Conservation (phyloP, 2,329 filamentous ascomycete genomes). For the Xylaria sp. region DNA sequence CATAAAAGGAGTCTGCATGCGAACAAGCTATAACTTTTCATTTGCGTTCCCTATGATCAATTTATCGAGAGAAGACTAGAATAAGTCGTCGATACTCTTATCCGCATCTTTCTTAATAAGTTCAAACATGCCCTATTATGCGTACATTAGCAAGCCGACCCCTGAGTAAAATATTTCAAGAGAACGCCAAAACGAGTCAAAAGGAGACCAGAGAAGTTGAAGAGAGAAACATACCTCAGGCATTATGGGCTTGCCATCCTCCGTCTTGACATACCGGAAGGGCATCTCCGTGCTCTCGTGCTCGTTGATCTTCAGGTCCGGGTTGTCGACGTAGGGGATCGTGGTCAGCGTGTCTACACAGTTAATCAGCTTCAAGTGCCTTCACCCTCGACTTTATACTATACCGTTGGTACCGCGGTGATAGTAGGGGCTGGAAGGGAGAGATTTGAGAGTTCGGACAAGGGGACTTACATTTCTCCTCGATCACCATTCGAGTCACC, state of each 20-base stretch:
- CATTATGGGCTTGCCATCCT: slow-evolving; percentile 79
- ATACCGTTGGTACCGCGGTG: too few species aligned
- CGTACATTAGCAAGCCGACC: not conserved
- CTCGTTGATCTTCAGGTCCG: slow-evolving; percentile 83
- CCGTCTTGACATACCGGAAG: slow-evolving; percentile 83
- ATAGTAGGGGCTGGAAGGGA: too few species aligned
- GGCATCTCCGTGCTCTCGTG: slow-evolving; percentile 97
- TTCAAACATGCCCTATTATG: slow-evolving; percentile 80
- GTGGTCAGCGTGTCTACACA: slow-evolving; percentile 55
- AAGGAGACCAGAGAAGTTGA: not conserved
- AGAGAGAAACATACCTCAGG: slow-evolving; percentile 61
- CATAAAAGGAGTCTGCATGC: not conserved
- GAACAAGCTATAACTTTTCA: not conserved
- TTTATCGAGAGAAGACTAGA: slow-evolving; percentile 41
- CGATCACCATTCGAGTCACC: slow-evolving; percentile 83
- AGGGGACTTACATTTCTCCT: slow-evolving; percentile 63
- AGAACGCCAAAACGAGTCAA: not conserved
- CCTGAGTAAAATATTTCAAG: not conserved
- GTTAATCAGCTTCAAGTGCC: too few species aligned
- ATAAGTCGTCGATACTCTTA: slow-evolving; percentile 81
- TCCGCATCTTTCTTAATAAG: slow-evolving; percentile 91
- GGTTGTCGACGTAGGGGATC: slow-evolving; percentile 79
- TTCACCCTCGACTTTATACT: too few species aligned
- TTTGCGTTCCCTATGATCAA: not conserved
- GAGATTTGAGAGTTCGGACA: not conserved